phyloP scores from a whole-genome alignment of 2,329 filamentous ascomycete genomes.

The Simplicillium sp. region DNA sequence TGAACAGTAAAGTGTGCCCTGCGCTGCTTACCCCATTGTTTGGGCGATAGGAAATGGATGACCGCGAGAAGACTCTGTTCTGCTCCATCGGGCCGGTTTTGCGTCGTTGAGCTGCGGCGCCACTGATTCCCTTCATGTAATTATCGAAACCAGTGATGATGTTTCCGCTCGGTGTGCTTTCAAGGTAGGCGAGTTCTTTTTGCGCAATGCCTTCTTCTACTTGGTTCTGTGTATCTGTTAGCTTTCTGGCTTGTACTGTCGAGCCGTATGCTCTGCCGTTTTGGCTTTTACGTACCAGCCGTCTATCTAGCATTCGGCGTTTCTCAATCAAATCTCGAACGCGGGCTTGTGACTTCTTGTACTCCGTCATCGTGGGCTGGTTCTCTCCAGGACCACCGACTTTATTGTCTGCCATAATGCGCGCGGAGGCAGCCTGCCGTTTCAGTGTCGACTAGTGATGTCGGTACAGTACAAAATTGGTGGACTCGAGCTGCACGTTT shows the following conservation, averaged over 20 bases:
- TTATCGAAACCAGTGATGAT: constrained; percentile 97
- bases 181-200: constrained; percentile 80
- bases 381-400: constrained; percentile 12
- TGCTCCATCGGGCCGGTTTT: constrained; percentile 57
- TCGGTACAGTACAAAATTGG: no score
- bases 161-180: constrained; percentile 82
- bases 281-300: constrained; percentile 21
- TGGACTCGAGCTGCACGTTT: no score
- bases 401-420: constrained; percentile 24
- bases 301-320: constrained; percentile 25
- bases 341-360: constrained; percentile 38
- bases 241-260: background rate
- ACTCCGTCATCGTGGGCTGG: constrained; percentile 32
- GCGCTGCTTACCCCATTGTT: constrained; percentile 22
- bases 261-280: background rate
- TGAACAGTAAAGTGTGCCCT: constrained; percentile 7
- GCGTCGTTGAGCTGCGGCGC: constrained; percentile 53
- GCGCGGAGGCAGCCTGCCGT: background rate
- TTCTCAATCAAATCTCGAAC: constrained; percentile 38
- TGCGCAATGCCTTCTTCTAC: constrained; percentile 74
- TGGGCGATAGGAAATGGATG: constrained; percentile 52
- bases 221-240: constrained; percentile 19
- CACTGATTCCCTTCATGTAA: constrained; percentile 81
- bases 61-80: constrained; percentile 64
- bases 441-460: background rate